Percentiles rank a stretch among this genome's conserved stretches.
Evolutionary conservation across 257 asterid species (phyloP).

Genomic region (Nemophila menziesii): DNA sequence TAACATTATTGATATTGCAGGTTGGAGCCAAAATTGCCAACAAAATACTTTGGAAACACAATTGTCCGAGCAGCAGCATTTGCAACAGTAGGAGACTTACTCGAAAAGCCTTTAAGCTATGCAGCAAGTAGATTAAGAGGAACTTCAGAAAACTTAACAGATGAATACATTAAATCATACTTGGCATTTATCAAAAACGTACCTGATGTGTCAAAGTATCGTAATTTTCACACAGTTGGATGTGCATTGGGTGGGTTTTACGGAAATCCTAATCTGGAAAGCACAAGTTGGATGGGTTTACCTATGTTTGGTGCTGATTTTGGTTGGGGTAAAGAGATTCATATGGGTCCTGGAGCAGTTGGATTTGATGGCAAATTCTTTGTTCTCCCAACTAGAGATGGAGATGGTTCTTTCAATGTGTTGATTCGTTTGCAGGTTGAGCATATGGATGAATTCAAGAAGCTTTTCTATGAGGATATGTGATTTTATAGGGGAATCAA

Average conservation of each 20-base stretch:
- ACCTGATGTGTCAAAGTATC: constrained; percentile 3
- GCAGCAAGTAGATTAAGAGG: constrained; percentile 13
- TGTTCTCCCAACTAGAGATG: constrained; percentile 7
- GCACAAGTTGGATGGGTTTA: constrained; percentile 19
- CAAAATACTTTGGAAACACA: constrained; percentile 19
- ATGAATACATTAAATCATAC: constrained; percentile 14
- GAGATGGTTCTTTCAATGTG: constrained; percentile 12
- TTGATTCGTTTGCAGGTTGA: constrained; percentile 18
- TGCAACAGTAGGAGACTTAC: constrained; percentile 9
- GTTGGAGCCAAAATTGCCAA: constrained; percentile 14
- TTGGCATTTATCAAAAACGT: constrained; percentile 6
- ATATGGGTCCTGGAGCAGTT: constrained; percentile 18
- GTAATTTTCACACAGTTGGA: constrained; percentile 10
- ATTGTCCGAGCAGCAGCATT: constrained; percentile 4
- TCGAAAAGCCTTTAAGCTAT: constrained; percentile 7
- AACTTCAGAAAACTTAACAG: constrained; percentile 1
- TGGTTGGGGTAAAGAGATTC: constrained; percentile 22
- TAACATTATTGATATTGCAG: no score
- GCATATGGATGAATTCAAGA: constrained; percentile 13
- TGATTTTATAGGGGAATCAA: no score
- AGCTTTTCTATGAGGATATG: constrained; percentile 15
- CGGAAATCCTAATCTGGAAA: constrained; percentile 17
- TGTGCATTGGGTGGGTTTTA: constrained; percentile 10
- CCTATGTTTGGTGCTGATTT: constrained; percentile 10
- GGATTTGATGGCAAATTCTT: constrained; percentile 13